phyloP scores from a whole-genome alignment of 1,284 basidiomycete species.

The Ganoderma resinaceum region DNA sequence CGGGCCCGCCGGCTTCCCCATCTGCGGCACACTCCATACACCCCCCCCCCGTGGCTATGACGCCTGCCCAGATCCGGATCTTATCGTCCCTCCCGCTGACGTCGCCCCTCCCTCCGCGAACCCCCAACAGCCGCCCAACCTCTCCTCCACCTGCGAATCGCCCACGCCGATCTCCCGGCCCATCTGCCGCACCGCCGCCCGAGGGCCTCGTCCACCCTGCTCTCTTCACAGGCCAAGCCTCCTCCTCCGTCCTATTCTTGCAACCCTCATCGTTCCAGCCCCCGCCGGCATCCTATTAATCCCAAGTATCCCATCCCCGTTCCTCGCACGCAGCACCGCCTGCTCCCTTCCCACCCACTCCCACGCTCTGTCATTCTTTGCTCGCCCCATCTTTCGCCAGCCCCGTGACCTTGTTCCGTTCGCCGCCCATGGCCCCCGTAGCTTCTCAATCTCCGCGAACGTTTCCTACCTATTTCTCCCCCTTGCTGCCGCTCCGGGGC shows the following conservation, averaged over 20 bases:
- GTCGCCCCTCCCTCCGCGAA: slow-evolving; percentile 12
- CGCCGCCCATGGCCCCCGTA: background rate
- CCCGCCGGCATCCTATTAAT: background rate
- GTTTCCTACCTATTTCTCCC: background rate
- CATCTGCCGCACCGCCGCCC: background rate
- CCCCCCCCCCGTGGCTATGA: slow-evolving; percentile 4
- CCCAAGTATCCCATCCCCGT: background rate
- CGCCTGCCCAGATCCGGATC: slow-evolving; percentile 22
- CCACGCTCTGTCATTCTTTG: background rate
- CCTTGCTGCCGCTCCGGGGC: background rate
- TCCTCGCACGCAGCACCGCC: background rate
- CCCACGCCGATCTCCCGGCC: slow-evolving; percentile 5
- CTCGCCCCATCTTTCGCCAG: background rate
- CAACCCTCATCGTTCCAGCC: background rate
- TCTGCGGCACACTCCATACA: slow-evolving; percentile 20
- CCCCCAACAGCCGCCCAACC: background rate
- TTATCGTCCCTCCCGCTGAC: slow-evolving; percentile 21
- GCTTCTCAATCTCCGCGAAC: slow-evolving; percentile 2
- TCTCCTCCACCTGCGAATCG: background rate
- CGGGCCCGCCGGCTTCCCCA: slow-evolving; percentile 34
- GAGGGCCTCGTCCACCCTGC: background rate
- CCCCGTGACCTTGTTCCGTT: background rate
- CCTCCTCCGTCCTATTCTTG: background rate
- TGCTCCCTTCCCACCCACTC: background rate
- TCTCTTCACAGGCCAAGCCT: background rate